Percentiles rank a stretch among this genome's conserved stretches.
These are phyloP conservation scores for Kwoniella europaea DNA, from an alignment of 768 basidiomycete species.

Conservation along the genomic window DNA sequence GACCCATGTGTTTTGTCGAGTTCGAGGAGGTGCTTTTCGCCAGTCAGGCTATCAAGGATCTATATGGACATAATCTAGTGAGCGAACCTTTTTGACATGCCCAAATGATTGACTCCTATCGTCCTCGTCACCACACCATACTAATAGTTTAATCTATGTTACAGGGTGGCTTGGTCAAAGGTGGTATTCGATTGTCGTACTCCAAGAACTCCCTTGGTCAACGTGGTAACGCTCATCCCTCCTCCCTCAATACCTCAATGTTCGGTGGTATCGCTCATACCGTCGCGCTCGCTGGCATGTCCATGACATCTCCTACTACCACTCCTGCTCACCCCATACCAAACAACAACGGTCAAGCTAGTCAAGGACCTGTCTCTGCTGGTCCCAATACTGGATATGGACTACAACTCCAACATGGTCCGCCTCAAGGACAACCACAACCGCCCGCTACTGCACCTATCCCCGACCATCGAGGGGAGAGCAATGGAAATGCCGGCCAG, in stretches of 20 bases:
- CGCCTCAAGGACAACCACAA: background rate
- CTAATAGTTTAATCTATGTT: background rate
- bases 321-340: conserved; percentile 17
- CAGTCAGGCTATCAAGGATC: conserved; percentile 80
- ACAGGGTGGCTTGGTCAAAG: conserved; percentile 82
- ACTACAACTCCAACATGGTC: conserved; percentile 22
- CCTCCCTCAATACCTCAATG: conserved; percentile 30
- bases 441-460: conserved; percentile 15
- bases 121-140: conserved; percentile 3
- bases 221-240: conserved; percentile 47
- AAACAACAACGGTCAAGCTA: conserved; percentile 14
- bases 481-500: conserved; percentile 10
- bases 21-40: conserved; percentile 89
- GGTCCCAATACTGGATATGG: conserved; percentile 15
- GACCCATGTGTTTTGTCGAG: conserved; percentile 99
- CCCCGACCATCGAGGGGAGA: conserved; percentile 23
- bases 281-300: conserved; percentile 53
- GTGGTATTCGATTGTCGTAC: conserved; percentile 94
- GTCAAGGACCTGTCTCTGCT: conserved; percentile 15
- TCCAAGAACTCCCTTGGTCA: conserved; percentile 95
- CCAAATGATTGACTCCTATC: background rate
- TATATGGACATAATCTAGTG: conserved; percentile 84
- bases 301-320: conserved; percentile 22
- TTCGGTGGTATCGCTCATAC: conserved; percentile 51
- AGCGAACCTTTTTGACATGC: conserved; percentile 21